Percentiles rank a stretch among this genome's conserved stretches.
phyloP scores from a whole-genome alignment of 441 rosid genomes.

The Pelargonium citronellum region DNA sequence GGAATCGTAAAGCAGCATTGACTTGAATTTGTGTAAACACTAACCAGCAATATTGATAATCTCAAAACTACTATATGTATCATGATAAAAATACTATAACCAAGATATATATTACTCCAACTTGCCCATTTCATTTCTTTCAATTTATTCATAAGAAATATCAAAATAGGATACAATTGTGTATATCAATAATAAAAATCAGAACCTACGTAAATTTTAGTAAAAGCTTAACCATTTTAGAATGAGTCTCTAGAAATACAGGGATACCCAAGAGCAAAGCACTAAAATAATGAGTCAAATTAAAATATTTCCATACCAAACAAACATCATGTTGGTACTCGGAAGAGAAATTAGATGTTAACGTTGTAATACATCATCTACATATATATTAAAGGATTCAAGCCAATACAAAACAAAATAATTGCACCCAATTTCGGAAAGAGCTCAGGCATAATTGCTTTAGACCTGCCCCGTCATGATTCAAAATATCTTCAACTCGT shows the following conservation, averaged over 20 bases:
- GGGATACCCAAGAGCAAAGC: conserved; percentile 2
- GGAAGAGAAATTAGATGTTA: neutral
- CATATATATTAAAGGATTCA: too few relatives aligned
- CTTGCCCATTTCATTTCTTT: neutral
- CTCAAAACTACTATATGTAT: neutral
- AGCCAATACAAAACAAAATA: too few relatives aligned
- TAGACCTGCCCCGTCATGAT: neutral
- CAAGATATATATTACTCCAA: neutral
- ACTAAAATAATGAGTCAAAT: neutral
- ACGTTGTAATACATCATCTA: neutral
- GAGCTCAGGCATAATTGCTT: conserved; percentile 1
- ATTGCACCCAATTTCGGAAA: neutral
- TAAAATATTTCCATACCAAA: neutral
- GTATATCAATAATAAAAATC: neutral
- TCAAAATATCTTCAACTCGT: neutral
- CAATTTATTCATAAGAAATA: conserved; percentile 5
- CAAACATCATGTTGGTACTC: neutral
- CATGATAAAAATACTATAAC: neutral
- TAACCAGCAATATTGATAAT: neutral
- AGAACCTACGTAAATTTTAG: neutral
- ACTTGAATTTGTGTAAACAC: neutral
- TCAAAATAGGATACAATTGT: neutral
- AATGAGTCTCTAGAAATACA: neutral
- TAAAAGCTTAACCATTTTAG: neutral
- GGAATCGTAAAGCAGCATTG: neutral